Conservation (phyloP, 2,329 filamentous ascomycete species). For the Paradendryphiella salina region DNA sequence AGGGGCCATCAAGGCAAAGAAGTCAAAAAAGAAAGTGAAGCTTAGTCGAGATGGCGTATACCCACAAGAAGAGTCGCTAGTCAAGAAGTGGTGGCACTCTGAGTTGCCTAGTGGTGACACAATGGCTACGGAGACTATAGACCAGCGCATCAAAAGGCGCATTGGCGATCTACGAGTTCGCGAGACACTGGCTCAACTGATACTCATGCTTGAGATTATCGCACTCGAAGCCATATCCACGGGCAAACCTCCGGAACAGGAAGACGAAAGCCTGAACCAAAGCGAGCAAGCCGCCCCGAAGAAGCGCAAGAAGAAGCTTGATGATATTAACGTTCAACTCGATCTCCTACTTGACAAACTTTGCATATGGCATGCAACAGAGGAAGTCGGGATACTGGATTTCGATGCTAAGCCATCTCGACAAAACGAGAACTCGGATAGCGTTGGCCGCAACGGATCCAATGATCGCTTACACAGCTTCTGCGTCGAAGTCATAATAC, state of each 20-base stretch:
- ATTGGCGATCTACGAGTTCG: slow-evolving; percentile 69
- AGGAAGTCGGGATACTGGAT: slow-evolving; percentile 56
- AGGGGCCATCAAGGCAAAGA: slow-evolving; percentile 44
- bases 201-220: slow-evolving; percentile 75
- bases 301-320: slow-evolving; percentile 61
- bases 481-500: slow-evolving; percentile 77
- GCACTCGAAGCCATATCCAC: slow-evolving; percentile 62
- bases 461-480: slow-evolving; percentile 73
- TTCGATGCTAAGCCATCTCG: slow-evolving; percentile 37
- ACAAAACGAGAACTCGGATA: slow-evolving; percentile 28
- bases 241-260: slow-evolving; percentile 37
- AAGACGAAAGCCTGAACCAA: slow-evolving; percentile 25
- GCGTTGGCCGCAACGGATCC: slow-evolving; percentile 26
- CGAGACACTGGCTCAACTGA: slow-evolving; percentile 80
- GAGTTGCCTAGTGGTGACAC: slow-evolving; percentile 47
- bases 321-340: slow-evolving; percentile 67
- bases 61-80: slow-evolving; percentile 64
- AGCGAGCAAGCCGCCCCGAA: slow-evolving; percentile 32
- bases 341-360: slow-evolving; percentile 77
- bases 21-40: slow-evolving; percentile 54
- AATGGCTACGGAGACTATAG: slow-evolving; percentile 39
- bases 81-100: slow-evolving; percentile 70
- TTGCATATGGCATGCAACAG: slow-evolving; percentile 82
- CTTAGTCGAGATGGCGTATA: slow-evolving; percentile 71
- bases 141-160: slow-evolving; percentile 63